Percentiles rank a stretch among this genome's conserved stretches.
phyloP scores from a whole-genome alignment of 2,329 filamentous ascomycete species.

The Hymenoscyphus fructigenus region DNA sequence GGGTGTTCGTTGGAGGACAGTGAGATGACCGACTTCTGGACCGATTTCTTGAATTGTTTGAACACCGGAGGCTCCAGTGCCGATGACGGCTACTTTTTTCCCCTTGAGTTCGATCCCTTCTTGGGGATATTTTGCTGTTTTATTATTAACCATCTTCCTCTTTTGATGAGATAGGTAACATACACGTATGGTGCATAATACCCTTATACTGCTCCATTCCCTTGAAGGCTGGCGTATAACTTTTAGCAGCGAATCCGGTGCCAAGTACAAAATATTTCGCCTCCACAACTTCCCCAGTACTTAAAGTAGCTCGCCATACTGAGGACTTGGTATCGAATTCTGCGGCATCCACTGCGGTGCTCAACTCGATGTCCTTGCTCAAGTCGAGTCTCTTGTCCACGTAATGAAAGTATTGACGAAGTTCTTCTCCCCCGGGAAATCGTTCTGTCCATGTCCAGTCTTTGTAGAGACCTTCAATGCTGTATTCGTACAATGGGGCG shows the following conservation, averaged over 20 bases:
- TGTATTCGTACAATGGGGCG: slow-evolving; percentile 37
- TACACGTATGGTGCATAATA: slow-evolving; percentile 28
- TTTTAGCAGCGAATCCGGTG: slow-evolving; percentile 31
- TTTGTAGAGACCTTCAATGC: slow-evolving; percentile 39
- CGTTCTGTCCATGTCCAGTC: slow-evolving; percentile 46
- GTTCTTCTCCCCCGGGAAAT: slow-evolving; percentile 42
- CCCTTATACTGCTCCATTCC: slow-evolving; percentile 32
- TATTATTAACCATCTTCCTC: background rate
- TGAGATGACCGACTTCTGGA: slow-evolving; percentile 41
- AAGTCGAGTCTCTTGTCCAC: slow-evolving; percentile 45
- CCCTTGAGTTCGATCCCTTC: slow-evolving; percentile 47
- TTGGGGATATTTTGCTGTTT: slow-evolving; percentile 19
- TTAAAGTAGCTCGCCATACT: slow-evolving; percentile 43
- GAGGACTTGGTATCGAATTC: slow-evolving; percentile 39
- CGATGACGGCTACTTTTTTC: slow-evolving; percentile 56
- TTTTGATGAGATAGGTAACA: slow-evolving; percentile 11
- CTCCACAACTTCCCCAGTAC: slow-evolving; percentile 35
- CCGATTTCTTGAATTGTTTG: slow-evolving; percentile 33
- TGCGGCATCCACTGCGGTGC: slow-evolving; percentile 42
- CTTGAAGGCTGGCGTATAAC: slow-evolving; percentile 26
- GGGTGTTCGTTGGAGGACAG: slow-evolving; percentile 57
- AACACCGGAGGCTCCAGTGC: slow-evolving; percentile 39
- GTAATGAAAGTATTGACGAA: slow-evolving; percentile 48
- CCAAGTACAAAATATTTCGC: slow-evolving; percentile 28
- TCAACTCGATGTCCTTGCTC: slow-evolving; percentile 42